A percentile compares a stretch with the other conserved stretches of the same genome.
phyloP scores from a whole-genome alignment of 495 filamentous ascomycete species.

The Rhypophila decipiens region DNA sequence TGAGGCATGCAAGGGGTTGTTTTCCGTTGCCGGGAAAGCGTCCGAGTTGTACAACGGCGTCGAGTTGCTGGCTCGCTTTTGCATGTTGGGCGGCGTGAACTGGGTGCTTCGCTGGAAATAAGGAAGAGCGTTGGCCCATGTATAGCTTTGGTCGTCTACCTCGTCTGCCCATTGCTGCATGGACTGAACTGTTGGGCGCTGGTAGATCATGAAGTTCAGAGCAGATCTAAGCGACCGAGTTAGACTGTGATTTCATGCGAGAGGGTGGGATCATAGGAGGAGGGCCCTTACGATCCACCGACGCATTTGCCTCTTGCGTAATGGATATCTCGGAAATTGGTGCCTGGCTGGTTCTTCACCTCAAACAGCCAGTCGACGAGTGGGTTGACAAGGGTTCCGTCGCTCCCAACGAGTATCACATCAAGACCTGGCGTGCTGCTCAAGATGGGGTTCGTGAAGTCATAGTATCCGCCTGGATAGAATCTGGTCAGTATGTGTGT shows the following conservation, averaged over 20 bases:
- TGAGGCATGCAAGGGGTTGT: slow-evolving; percentile 44
- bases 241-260: no score
- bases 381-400: neutral
- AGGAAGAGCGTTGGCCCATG: slow-evolving; percentile 45
- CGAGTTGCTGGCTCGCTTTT: slow-evolving; percentile 30
- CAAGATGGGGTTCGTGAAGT: slow-evolving; percentile 4
- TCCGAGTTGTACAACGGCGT: slow-evolving; percentile 36
- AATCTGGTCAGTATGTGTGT: neutral
- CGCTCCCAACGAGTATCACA: slow-evolving; percentile 3
- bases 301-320: slow-evolving; percentile 2
- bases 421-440: slow-evolving; percentile 4
- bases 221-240: neutral
- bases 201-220: neutral
- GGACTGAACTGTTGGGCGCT: slow-evolving; percentile 9
- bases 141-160: slow-evolving; percentile 51
- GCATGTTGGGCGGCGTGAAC: slow-evolving; percentile 45
- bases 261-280: no score
- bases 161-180: slow-evolving; percentile 50
- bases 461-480: neutral
- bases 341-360: slow-evolving; percentile 4
- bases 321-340: slow-evolving; percentile 1
- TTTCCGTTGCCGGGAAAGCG: slow-evolving; percentile 5
- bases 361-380: slow-evolving; percentile 2
- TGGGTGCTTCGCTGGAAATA: slow-evolving; percentile 47
- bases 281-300: slow-evolving; percentile 4